Evolutionary conservation across 2,329 filamentous ascomycete species (phyloP).

Genomic region (Alternaria triticimaculans): DNA sequence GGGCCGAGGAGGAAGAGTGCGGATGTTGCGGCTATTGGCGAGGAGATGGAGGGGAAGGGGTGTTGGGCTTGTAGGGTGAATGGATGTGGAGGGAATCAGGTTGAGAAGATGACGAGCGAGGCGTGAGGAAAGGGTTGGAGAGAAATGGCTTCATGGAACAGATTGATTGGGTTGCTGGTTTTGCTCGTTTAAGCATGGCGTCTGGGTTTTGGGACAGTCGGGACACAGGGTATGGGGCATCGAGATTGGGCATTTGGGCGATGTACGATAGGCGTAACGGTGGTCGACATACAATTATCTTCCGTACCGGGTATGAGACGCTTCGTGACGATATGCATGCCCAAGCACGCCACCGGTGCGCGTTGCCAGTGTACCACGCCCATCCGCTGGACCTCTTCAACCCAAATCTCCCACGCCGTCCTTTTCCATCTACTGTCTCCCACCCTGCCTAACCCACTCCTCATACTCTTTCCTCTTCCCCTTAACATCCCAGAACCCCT

Average conservation of each 20-base stretch:
- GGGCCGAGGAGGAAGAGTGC: constrained; percentile 30
- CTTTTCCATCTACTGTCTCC: constrained; percentile 15
- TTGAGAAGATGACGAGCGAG: constrained; percentile 36
- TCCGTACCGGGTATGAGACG: background rate
- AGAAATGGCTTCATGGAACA: background rate
- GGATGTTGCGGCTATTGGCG: constrained; percentile 30
- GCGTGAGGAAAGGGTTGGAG: constrained; percentile 15
- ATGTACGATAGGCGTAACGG: background rate
- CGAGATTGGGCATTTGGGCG: background rate
- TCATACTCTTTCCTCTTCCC: constrained; percentile 85
- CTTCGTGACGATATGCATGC: background rate
- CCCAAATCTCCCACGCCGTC: background rate
- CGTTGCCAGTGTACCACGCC: background rate
- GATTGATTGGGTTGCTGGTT: constrained; percentile 2
- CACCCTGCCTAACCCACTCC: constrained; percentile 64
- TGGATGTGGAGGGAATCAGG: constrained; percentile 27
- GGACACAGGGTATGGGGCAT: background rate
- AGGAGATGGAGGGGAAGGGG: constrained; percentile 23
- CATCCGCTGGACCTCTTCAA: background rate
- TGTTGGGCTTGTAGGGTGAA: constrained; percentile 38
- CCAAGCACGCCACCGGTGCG: background rate
- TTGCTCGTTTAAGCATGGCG: constrained; percentile 19
- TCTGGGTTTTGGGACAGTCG: constrained; percentile 9
- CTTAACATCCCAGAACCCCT: constrained; percentile 87
- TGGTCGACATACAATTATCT: background rate